Base-by-base conservation (phyloP, 768 basidiomycete species). In the Hypholoma fasciculare region DNA sequence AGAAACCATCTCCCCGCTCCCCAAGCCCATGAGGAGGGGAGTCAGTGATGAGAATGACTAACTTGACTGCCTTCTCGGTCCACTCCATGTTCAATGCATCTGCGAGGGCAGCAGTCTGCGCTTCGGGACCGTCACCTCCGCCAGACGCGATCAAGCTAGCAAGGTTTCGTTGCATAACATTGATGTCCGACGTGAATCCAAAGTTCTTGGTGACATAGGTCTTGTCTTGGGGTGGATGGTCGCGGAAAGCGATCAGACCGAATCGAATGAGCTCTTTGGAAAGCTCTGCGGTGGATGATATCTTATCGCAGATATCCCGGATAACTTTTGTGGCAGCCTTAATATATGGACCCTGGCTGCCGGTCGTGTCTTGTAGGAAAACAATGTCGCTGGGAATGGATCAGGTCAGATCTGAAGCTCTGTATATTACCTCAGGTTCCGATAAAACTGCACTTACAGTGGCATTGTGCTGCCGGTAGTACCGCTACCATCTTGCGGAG, bases 1-100 rank as follows among this genome's bases (percentile, higher is more conserved):
- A 53, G 53, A 70, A 70, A 57, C 78, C 79, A 69, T 85, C 84
- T 13, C 79, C 81, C 26, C 67, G 66, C 63, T 84, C 82, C 19
- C 82, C 82, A 46, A 86, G 75, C 9, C 83, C 85, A 71, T 86
- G 84, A 1, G 83, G 82, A 37, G 84, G 83, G 1, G 84, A 77
- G 67, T 86, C 85, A 12, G 84, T 82, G 47, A 85, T 80, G 16
- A 84, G 70, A 1, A 86, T 77, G 16, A 77, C 75, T 70, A 85
- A 80, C 72, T 83, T 85, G 4, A 76, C 73, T 3, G 82, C 80
- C 5, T 72, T 66, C 17, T 74, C 72, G 37, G 78, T 72, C 84
- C 84, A 87, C 23, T 77, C 71, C 63, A 82, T 67, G 34, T 75
- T 72, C 56, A 83, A 60, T 3, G 78, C 77, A 39, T 76, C 80